Conservation (phyloP, 2,329 filamentous ascomycete genomes). For the Hypocreales sp. region DNA sequence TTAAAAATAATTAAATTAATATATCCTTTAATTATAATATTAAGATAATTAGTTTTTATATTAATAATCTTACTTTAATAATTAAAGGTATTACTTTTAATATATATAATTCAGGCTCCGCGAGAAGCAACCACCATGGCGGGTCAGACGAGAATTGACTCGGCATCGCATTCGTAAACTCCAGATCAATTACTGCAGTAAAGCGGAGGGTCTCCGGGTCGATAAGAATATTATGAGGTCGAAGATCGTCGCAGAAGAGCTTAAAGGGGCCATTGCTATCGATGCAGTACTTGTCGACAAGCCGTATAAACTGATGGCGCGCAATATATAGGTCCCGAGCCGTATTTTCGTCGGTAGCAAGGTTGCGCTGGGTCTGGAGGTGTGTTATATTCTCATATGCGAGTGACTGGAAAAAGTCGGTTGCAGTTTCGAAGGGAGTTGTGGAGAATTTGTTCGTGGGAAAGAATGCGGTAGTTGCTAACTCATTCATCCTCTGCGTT, state of each 20-base stretch:
- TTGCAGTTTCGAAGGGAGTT: background rate
- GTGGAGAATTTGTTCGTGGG: slow-evolving; percentile 4
- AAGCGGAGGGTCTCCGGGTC: slow-evolving; percentile 18
- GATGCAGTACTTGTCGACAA: background rate
- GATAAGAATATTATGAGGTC: slow-evolving; percentile 21
- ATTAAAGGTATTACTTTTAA: background rate
- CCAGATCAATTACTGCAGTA: slow-evolving; percentile 21
- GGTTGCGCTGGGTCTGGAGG: slow-evolving; percentile 15
- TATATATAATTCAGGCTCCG: slow-evolving; percentile 7
- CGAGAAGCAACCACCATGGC: slow-evolving; percentile 22
- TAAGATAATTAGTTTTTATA: no score
- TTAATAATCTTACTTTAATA: slow-evolving; percentile 1
- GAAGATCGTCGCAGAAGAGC: slow-evolving; percentile 23
- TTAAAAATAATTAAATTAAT: no score
- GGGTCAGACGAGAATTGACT: slow-evolving; percentile 19
- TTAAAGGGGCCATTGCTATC: slow-evolving; percentile 7
- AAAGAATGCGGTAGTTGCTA: background rate
- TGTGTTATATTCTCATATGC: background rate
- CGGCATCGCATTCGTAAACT: slow-evolving; percentile 25
- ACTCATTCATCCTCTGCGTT: background rate
- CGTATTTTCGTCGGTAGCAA: slow-evolving; percentile 11
- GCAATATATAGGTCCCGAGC: slow-evolving; percentile 7
- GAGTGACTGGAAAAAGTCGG: background rate
- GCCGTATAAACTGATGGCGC: background rate
- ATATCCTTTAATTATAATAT: no score